Conservation (phyloP, 805 yeast genomes). For the Cephaloascus fragrans region DNA sequence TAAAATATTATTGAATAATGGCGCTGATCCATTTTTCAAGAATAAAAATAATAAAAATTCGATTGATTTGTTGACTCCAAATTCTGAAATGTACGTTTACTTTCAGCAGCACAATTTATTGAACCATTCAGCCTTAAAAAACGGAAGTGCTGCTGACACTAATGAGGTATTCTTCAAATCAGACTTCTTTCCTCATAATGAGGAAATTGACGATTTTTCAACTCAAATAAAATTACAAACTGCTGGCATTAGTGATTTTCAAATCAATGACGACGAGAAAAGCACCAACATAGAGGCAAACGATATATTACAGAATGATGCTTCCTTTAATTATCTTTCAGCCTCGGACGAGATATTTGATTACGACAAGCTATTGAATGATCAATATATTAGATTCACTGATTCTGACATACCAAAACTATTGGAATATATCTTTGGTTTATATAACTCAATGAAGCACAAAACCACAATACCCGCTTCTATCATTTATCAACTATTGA, state of each 20-base stretch:
- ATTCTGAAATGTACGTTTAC: constrained; percentile 46
- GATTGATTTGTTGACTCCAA: constrained; percentile 45
- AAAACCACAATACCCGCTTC: constrained; percentile 58
- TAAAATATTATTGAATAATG: constrained; percentile 45
- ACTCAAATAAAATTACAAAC: constrained; percentile 29
- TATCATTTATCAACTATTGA: constrained; percentile 55
- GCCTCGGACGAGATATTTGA: constrained; percentile 35
- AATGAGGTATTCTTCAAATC: constrained; percentile 4
- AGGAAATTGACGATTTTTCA: constrained; percentile 14
- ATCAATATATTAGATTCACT: constrained; percentile 52
- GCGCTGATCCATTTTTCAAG: constrained; percentile 49
- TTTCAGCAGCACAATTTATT: constrained; percentile 38
- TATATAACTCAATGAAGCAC: constrained; percentile 35
- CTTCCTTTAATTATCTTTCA: not conserved
- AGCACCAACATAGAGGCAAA: not conserved
- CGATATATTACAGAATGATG: not conserved
- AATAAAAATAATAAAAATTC: constrained; percentile 36
- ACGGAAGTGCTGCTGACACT: not conserved
- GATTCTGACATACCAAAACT: constrained; percentile 46
- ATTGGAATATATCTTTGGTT: constrained; percentile 35
- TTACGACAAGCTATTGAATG: constrained; percentile 42
- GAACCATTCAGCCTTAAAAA: constrained; percentile 5
- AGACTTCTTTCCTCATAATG: constrained; percentile 4
- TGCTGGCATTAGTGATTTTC: constrained; percentile 14
- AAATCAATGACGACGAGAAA: not conserved